These are phyloP conservation scores for Papiliotrema nemorosa DNA, from an alignment of 1,284 basidiomycete genomes.

Conservation along the genomic window DNA sequence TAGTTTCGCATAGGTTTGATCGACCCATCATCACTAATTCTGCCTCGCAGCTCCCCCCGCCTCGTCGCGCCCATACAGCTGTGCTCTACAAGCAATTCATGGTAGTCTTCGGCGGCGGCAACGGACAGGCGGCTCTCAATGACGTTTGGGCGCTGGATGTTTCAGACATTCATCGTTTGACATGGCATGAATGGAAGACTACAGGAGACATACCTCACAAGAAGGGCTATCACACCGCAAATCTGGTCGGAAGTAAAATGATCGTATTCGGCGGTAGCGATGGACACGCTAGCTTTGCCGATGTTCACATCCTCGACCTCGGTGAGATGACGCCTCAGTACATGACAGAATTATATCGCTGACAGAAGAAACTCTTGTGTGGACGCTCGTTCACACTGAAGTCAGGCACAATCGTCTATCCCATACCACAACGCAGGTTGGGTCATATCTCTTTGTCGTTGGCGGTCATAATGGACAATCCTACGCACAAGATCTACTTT, in stretches of 20 bases:
- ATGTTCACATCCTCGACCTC: constrained; percentile 81
- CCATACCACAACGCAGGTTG: constrained; percentile 84
- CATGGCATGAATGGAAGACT: constrained; percentile 55
- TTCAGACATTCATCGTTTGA: constrained; percentile 32
- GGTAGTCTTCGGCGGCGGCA: constrained; percentile 88
- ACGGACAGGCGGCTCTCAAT: constrained; percentile 80
- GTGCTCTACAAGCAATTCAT: constrained; percentile 70
- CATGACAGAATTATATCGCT: not conserved
- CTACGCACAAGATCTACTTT: constrained; percentile 73
- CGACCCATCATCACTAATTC: constrained; percentile 40
- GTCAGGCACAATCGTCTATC: constrained; percentile 68
- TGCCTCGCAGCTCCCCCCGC: constrained; percentile 54
- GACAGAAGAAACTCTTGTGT: constrained; percentile 61
- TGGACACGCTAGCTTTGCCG: constrained; percentile 65
- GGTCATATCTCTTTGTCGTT: constrained; percentile 85
- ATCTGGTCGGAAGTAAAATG: constrained; percentile 71
- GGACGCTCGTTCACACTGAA: constrained; percentile 63
- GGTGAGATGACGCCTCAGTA: too few relatives aligned
- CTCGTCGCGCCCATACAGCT: constrained; percentile 81
- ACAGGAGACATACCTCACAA: constrained; percentile 53
- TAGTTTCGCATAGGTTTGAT: constrained; percentile 62
- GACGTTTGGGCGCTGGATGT: constrained; percentile 83
- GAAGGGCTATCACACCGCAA: constrained; percentile 87
- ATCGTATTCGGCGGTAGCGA: constrained; percentile 51
- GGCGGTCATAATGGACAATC: constrained; percentile 80